These are phyloP conservation scores for Botrytis medusae DNA, from an alignment of 2,329 filamentous ascomycete species.

Conservation along the genomic window DNA sequence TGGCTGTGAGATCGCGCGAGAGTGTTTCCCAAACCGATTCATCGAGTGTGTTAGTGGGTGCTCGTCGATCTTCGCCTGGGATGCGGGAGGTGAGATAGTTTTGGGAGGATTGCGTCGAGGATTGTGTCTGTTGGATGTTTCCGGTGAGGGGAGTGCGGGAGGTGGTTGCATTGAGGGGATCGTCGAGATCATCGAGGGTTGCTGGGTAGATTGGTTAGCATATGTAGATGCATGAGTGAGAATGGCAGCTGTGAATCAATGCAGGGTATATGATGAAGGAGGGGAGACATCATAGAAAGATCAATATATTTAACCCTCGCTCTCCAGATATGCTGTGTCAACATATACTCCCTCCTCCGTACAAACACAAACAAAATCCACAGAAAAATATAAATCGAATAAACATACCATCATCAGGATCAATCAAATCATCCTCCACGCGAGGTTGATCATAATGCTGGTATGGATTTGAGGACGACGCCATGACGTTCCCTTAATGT, in stretches of 20 bases:
- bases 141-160: conserved; percentile 77
- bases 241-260: neutral
- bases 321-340: neutral
- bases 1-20: conserved; percentile 82
- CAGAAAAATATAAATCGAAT: neutral
- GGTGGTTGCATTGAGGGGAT: conserved; percentile 80
- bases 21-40: conserved; percentile 98
- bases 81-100: conserved; percentile 86
- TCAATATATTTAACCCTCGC: neutral
- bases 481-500: conserved; percentile 30
- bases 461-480: conserved; percentile 46
- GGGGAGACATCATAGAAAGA: neutral
- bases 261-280: neutral
- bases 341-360: too few relatives aligned
- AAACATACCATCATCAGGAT: conserved; percentile 70
- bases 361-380: too few relatives aligned
- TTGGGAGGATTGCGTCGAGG: conserved; percentile 64
- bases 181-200: conserved; percentile 73
- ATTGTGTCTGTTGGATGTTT: conserved; percentile 61
- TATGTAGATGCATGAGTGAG: neutral
- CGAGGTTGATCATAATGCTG: conserved; percentile 63
- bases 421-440: conserved; percentile 69
- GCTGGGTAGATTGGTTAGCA: conserved; percentile 19
- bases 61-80: conserved; percentile 86
- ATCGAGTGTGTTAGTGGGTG: conserved; percentile 90